These are phyloP conservation scores for Chytriomyces sp. DNA, from an alignment of 192 early-diverging fungal genomes.

Conservation along the genomic window DNA sequence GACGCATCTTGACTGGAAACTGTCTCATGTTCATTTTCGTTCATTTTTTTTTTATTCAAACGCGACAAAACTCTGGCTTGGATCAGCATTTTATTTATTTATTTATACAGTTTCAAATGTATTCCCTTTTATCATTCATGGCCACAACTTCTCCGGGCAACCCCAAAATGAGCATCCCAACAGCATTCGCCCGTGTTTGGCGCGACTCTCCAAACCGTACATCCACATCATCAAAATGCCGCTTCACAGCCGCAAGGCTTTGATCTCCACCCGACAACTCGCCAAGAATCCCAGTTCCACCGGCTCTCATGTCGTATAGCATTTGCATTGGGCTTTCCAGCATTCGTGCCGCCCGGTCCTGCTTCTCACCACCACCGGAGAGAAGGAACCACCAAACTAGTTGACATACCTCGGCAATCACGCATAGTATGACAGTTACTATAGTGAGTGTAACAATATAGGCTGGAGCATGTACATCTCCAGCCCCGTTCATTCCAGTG, in stretches of 20 bases:
- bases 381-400: slow-evolving; percentile 35
- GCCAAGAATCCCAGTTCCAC: slow-evolving; percentile 20
- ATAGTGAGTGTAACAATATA: slow-evolving; percentile 14
- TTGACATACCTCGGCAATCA: slow-evolving; percentile 26
- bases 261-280: slow-evolving; percentile 14
- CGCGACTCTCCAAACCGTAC: slow-evolving; percentile 34
- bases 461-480: neutral
- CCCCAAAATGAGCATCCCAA: slow-evolving; percentile 29
- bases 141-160: slow-evolving; percentile 27
- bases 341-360: slow-evolving; percentile 29
- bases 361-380: slow-evolving; percentile 25
- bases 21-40: too few relatives aligned
- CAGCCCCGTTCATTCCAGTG: slow-evolving; percentile 8
- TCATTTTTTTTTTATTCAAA: too few relatives aligned
- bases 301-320: slow-evolving; percentile 24
- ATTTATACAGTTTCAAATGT: neutral
- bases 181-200: slow-evolving; percentile 25
- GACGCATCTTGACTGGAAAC: too few relatives aligned
- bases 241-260: neutral
- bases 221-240: slow-evolving; percentile 13
- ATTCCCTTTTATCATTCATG: slow-evolving; percentile 32
- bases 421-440: slow-evolving; percentile 13
- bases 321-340: slow-evolving; percentile 27
- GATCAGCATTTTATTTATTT: neutral
- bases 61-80: too few relatives aligned